Conservation (phyloP, 2,329 filamentous ascomycete species). For the Exophiala aquamarina region DNA sequence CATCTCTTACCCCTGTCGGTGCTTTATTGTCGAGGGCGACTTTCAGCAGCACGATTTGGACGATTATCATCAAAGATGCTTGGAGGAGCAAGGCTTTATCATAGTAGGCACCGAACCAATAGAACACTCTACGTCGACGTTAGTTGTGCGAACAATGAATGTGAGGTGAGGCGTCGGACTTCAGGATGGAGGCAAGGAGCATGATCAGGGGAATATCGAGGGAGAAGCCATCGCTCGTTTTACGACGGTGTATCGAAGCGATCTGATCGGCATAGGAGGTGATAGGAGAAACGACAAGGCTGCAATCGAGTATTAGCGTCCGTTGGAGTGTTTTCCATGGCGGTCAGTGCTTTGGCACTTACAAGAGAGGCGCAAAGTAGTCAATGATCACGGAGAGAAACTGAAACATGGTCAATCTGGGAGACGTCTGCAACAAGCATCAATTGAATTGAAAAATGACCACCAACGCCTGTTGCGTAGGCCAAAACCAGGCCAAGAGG, state of each 20-base stretch:
- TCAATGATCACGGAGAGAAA: constrained; percentile 35
- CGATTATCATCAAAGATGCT: constrained; percentile 59
- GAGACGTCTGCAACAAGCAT: too few relatives aligned
- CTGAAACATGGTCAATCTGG: constrained; percentile 10
- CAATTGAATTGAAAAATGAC: too few relatives aligned
- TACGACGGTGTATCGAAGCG: constrained; percentile 60
- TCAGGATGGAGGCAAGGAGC: constrained; percentile 64
- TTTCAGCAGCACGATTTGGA: constrained; percentile 60
- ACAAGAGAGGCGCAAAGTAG: constrained; percentile 53
- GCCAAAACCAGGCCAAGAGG: too few relatives aligned
- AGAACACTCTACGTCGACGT: constrained; percentile 53
- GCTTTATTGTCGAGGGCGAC: constrained; percentile 58
- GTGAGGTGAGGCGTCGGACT: constrained; percentile 41
- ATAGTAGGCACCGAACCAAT: constrained; percentile 65
- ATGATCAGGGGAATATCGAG: constrained; percentile 68
- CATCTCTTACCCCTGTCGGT: constrained; percentile 41
- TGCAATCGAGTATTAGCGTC: constrained; percentile 29
- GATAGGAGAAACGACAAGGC: constrained; percentile 62
- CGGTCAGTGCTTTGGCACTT: constrained; percentile 21
- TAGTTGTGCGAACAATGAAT: neutral
- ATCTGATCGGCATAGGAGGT: constrained; percentile 69
- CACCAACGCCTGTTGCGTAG: neutral
- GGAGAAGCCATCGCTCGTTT: constrained; percentile 63
- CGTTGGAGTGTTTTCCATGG: neutral
- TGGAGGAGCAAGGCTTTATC: constrained; percentile 60